Conservation (phyloP, 768 basidiomycete genomes). For the Termitomyces sp. region DNA sequence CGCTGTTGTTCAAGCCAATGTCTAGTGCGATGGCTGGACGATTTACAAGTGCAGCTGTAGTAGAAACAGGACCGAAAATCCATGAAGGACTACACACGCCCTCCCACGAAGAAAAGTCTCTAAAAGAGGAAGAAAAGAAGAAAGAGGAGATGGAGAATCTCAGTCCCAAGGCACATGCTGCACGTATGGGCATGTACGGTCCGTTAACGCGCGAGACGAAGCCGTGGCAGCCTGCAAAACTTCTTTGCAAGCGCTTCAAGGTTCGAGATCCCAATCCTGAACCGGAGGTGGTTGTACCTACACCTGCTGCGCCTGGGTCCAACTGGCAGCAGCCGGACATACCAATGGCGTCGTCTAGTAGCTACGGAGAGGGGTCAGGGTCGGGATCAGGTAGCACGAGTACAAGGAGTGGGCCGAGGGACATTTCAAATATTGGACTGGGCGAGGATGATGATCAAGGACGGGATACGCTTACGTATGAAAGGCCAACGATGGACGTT, state of each 20-base stretch:
- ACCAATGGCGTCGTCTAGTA: conserved; percentile 8
- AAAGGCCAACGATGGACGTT: conserved; percentile 85
- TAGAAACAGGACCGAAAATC: conserved; percentile 64
- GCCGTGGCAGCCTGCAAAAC: conserved; percentile 76
- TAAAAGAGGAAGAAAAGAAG: conserved; percentile 41
- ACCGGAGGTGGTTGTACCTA: conserved; percentile 39
- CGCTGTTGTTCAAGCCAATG: conserved; percentile 88
- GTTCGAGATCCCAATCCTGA: conserved; percentile 81
- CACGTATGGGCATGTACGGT: conserved; percentile 87
- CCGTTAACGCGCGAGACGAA: conserved; percentile 73
- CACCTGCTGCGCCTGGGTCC: conserved; percentile 20
- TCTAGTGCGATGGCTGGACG: conserved; percentile 90
- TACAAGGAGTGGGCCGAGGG: conserved; percentile 37
- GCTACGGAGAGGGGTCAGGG: conserved; percentile 12
- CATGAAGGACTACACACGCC: conserved; percentile 72
- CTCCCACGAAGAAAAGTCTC: conserved; percentile 39
- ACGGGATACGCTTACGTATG: conserved; percentile 81
- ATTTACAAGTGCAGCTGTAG: conserved; percentile 79
- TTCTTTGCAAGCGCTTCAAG: conserved; percentile 93
- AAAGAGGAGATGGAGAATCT: conserved; percentile 54
- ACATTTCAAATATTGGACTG: conserved; percentile 80
- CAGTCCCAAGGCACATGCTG: conserved; percentile 79
- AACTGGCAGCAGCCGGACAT: conserved; percentile 18
- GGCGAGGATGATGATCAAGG: conserved; percentile 94
- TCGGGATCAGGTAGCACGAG: conserved; percentile 8